Evolutionary conservation across 2,329 filamentous ascomycete species (phyloP), one percentile per base, ranked within the genome.

Genomic region (Ceratocystis variospora): DNA sequence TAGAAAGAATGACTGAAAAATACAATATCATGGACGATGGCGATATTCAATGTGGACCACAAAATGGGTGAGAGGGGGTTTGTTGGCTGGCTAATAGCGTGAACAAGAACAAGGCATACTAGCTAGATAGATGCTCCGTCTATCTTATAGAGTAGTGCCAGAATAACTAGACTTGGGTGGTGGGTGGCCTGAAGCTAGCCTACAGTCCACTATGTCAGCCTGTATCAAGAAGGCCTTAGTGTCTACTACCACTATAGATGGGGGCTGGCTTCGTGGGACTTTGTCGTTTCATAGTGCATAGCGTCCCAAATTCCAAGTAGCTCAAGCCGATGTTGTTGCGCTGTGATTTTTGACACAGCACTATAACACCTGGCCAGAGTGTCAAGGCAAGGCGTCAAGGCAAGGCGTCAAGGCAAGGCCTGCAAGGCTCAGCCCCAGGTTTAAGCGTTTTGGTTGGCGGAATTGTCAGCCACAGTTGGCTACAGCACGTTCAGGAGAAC

Each of bases 331-430:
- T 53, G 48, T 53, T 15, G 48, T 53, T 53, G 22, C 48, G 10
- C 48, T 53, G 22, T 10, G 22, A 17, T 28, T 53, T 48, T 59
- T 17, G n/a, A 53, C 48, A n/a, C 28, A 37, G 15, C 28, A 59
- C 50, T 55, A 15, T 25, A 37, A 59, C 55, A 59, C 55, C 33
- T 59, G 25, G 55, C 55, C 55, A 59, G 55, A 59, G 55, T 25
- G 17, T 28, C 15, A 25, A 53, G 25, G 19, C 22, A 59, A 25
- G 22, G 22, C 22, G 22, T 22, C 22, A 22, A 22, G 22, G 22
- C 22, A 59, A 37, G 28, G 33, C 25, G 22, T 22, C 22, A 22
- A 22, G 22, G 22, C 22, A 59, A 37, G 28, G 33, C 25, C 25
- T 37, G 55, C 55, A 59, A 59, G 55, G 55, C 28, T 59, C 53